Base-by-base conservation (phyloP, 495 filamentous ascomycete genomes). In the Penicillium angulare region DNA sequence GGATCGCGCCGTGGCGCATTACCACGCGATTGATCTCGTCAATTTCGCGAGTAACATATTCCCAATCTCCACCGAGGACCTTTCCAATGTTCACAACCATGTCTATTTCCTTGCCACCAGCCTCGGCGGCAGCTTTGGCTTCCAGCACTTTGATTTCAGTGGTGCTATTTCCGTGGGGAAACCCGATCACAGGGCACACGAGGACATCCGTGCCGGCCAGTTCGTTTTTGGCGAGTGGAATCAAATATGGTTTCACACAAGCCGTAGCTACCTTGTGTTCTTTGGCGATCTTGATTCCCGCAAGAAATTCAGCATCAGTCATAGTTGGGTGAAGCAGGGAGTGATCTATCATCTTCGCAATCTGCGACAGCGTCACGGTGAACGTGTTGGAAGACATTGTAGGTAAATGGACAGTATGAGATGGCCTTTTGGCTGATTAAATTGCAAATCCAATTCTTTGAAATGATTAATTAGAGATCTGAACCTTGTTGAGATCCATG, bases 81-180 rank as follows among this genome's bases (percentile, higher is more conserved):
- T 83, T 82, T 41, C 59, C 81, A 6, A 83, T 54, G 38, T 84
- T 84, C 34, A 83, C 70, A 3, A 83, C 78, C 78, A 84, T 79
- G 52, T 84, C 80, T 31, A 83, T 77, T 60, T 84, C 79, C 6
- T 57, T 50, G 3, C 74, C 79, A 13, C 79, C 79, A 0, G 69
- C 65, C 3, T 65, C 44, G 5, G 70, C 71, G 0, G 79, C 80
- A 2, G 74, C 72, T 5, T 54, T 61, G 10, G 76, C 79, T 50
- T 84, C 81, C 24, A 64, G 50, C 3, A 78, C 72, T 51, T 83
- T 83, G 47, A 78, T 75, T 27, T 67, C 56, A 1, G 75, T 79
- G 5, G 77, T 80, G 50, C 71, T 77, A 57, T 77, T 81, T 7
- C 80, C 80, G 59, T 80, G 75, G 0, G 82, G 80, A 52, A 84